Base-by-base conservation (phyloP, 2,329 filamentous ascomycete genomes). In the Aspergillus caelatus region DNA sequence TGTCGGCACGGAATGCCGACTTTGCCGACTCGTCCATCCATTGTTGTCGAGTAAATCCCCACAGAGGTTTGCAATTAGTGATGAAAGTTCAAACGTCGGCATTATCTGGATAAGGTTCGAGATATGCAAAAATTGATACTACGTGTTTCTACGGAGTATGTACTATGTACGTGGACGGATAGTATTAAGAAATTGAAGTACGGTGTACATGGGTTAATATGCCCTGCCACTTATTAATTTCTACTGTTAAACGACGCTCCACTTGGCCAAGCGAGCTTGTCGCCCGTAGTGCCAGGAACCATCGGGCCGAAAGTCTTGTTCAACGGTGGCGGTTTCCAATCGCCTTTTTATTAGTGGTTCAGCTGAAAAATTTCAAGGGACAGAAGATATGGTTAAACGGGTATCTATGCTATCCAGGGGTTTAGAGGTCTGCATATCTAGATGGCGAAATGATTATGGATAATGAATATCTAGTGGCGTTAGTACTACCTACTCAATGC, bases 261-360 rank as follows among this genome's bases (percentile, higher is more conserved):
- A 60, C 52, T 54, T 54, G 26, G 48, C 48, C 46, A 54, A 60
- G 58, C 34, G 43, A 60, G 58, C 58, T 60, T 60, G 58, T 60
- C 48, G 57, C 34, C 28, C 53, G 12, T 43, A 19, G 57, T 43
- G n/a, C 45, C 46, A 59, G 16, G 57, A 32, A 16, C 45, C 32
- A 23, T 39, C 45, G 32, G n/a, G 26, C 36, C 14, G 16, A 21
- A 57, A 57, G 52, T 54, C 32, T 54, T 30, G 50, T 28, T 39
- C 9, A 6, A 16, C 34, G 16, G 43, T 46, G 43, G 43, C 43
- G 43, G 43, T 14, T 12, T 19, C 41, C 23, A 48, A 28, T 16
- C 11, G 23, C 45, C 6, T 28, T 50, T 8, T 14, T 4, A 28
- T 28, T 14, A 28, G 6, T 26, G 12, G 45, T 11, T 30, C 14